Percentiles rank a stretch among this genome's conserved stretches.
Evolutionary conservation across 2,329 filamentous ascomycete species (phyloP).

Genomic region (Aureobasidium sp.): DNA sequence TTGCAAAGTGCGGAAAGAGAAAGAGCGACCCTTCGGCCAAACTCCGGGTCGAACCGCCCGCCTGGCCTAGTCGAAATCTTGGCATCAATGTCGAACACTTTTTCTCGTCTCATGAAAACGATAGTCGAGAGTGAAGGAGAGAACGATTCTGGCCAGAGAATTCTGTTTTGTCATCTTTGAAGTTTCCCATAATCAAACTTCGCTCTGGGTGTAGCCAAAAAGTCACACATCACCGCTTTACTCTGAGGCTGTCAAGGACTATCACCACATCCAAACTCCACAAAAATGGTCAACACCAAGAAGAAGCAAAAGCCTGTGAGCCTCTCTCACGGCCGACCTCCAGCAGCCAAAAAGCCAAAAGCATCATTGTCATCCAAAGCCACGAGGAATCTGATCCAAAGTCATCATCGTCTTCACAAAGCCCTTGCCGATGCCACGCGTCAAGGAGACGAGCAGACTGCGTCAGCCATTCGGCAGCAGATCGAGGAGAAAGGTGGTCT

Average conservation of each 20-base stretch:
- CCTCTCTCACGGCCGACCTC: conserved; percentile 42
- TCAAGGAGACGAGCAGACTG: conserved; percentile 34
- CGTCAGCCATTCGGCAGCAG: conserved; percentile 39
- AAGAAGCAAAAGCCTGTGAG: conserved; percentile 30
- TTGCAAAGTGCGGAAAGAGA: neutral
- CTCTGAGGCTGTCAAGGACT: neutral
- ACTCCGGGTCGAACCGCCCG: neutral
- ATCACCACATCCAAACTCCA: neutral
- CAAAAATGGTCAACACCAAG: conserved; percentile 12
- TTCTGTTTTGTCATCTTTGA: neutral
- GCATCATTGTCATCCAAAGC: conserved; percentile 48
- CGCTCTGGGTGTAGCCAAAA: neutral
- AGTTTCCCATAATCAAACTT: neutral
- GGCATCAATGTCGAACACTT: neutral
- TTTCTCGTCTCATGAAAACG: neutral
- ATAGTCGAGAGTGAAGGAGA: neutral
- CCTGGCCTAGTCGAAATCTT: neutral
- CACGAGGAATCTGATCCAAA: conserved; percentile 52
- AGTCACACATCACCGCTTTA: neutral
- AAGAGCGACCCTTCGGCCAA: neutral
- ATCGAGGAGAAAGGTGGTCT: conserved; percentile 54
- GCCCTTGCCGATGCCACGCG: conserved; percentile 45
- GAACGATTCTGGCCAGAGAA: neutral
- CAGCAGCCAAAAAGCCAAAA: conserved; percentile 32
- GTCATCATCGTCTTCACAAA: conserved; percentile 55